These are phyloP conservation scores for Cerioporus squamosus DNA, from an alignment of 1,284 basidiomycete species.

Conservation along the genomic window DNA sequence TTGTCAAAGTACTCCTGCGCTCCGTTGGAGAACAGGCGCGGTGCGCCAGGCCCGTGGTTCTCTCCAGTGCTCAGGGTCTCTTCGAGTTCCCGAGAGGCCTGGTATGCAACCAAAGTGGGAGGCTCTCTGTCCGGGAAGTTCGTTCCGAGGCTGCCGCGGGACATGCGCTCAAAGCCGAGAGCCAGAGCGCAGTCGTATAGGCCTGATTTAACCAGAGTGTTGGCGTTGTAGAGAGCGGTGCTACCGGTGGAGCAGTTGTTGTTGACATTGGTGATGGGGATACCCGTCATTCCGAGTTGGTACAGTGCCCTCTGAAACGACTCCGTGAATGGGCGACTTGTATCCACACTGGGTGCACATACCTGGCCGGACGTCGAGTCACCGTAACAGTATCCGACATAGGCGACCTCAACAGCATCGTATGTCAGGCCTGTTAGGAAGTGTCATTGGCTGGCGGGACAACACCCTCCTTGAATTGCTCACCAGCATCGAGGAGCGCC, in stretches of 20 bases:
- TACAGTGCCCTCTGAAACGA: constrained; percentile 73
- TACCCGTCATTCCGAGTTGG: constrained; percentile 83
- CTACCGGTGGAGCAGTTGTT: constrained; percentile 86
- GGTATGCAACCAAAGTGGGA: constrained; percentile 56
- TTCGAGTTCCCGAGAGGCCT: constrained; percentile 57
- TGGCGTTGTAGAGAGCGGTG: constrained; percentile 74
- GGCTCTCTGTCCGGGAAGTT: constrained; percentile 73
- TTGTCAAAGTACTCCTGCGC: constrained; percentile 80
- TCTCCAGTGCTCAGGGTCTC: constrained; percentile 51
- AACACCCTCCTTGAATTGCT: constrained; percentile 1
- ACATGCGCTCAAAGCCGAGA: constrained; percentile 88
- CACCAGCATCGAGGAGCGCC: constrained; percentile 83
- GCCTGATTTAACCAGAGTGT: constrained; percentile 70
- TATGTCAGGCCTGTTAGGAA: constrained; percentile 69
- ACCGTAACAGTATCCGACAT: constrained; percentile 81
- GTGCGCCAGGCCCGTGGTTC: constrained; percentile 72
- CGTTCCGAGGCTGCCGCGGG: constrained; percentile 74
- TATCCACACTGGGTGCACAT: constrained; percentile 13
- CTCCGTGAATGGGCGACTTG: not conserved
- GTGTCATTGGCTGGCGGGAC: no score
- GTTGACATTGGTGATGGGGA: constrained; percentile 88
- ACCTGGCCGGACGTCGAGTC: constrained; percentile 85
- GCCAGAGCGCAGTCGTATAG: constrained; percentile 80
- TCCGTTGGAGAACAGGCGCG: constrained; percentile 80
- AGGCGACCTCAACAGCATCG: constrained; percentile 76